Conservation (phyloP, 305 asterid genomes). For the Ajuga reptans region DNA sequence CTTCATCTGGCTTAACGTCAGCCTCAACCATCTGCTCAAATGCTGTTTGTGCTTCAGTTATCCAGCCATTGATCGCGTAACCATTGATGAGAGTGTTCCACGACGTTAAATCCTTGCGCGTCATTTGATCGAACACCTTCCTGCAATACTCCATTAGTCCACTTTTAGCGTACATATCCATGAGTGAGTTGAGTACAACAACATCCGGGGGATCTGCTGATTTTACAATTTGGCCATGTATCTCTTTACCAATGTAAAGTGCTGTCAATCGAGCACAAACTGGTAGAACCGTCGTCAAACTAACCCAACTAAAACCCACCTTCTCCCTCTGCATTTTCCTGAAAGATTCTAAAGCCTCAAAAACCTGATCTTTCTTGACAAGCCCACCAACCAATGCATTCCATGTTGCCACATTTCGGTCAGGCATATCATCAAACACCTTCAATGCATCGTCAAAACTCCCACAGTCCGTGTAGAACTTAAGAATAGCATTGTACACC, state of each 20-base stretch:
- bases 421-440: slow-evolving; percentile 50
- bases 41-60: slow-evolving; percentile 25
- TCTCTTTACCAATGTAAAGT: slow-evolving; percentile 38
- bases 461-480: slow-evolving; percentile 36
- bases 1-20: slow-evolving; percentile 32
- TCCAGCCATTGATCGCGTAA: slow-evolving; percentile 37
- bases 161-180: slow-evolving; percentile 50
- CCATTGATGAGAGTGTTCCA: slow-evolving; percentile 47
- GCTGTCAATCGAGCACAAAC: slow-evolving; percentile 31
- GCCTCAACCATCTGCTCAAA: slow-evolving; percentile 32
- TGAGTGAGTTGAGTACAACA: slow-evolving; percentile 31
- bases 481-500: slow-evolving; percentile 41
- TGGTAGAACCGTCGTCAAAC: slow-evolving; percentile 33
- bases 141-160: slow-evolving; percentile 32
- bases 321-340: slow-evolving; percentile 36
- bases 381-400: slow-evolving; percentile 33
- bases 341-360: slow-evolving; percentile 37
- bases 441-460: slow-evolving; percentile 26
- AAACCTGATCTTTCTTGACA: slow-evolving; percentile 30
- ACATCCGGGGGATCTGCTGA: slow-evolving; percentile 30
- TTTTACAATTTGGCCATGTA: slow-evolving; percentile 38
- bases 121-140: slow-evolving; percentile 37
- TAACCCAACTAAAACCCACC: slow-evolving; percentile 42
- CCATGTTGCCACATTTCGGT: slow-evolving; percentile 48
- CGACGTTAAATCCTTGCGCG: slow-evolving; percentile 29